Evolutionary conservation across 345 rosid species (phyloP).

Genomic region (Ceriops zippeliana): DNA sequence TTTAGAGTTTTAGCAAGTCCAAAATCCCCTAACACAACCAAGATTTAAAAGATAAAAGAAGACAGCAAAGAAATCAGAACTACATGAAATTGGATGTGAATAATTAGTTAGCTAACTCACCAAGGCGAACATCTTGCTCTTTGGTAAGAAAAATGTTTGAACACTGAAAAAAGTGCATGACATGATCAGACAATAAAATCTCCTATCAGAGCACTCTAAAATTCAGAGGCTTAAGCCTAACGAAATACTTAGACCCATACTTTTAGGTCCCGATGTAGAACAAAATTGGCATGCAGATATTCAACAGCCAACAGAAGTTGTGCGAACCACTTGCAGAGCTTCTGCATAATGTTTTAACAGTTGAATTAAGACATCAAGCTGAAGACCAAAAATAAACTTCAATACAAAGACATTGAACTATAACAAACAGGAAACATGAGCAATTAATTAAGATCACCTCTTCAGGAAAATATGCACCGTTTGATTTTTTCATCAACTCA

Average conservation of each 20-base stretch:
- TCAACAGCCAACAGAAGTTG: conserved; percentile 90
- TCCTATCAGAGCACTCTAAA: conserved; percentile 13
- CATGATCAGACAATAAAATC: conserved; percentile 30
- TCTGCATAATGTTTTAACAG: conserved; percentile 38
- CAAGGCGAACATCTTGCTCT: conserved; percentile 92
- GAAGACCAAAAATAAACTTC: conserved; percentile 12
- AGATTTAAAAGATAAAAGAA: conserved; percentile 9
- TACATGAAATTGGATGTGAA: conserved; percentile 8
- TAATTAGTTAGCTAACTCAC: conserved; percentile 39
- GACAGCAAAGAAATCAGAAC: background rate
- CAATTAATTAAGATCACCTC: conserved; percentile 45
- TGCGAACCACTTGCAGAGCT: conserved; percentile 96
- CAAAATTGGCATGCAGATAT: conserved; percentile 91
- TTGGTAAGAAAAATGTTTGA: conserved; percentile 96
- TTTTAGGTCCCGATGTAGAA: conserved; percentile 92
- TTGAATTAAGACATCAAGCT: conserved; percentile 4
- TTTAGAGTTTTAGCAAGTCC: conserved; percentile 95
- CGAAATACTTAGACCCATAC: conserved; percentile 34
- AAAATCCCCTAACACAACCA: conserved; percentile 75
- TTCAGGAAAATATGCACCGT: conserved; percentile 84
- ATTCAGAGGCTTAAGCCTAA: conserved; percentile 14
- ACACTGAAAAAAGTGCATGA: conserved; percentile 51
- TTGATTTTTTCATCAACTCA: conserved; percentile 89
- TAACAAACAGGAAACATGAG: background rate
- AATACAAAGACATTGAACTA: background rate